Percentiles rank a stretch among this genome's conserved stretches.
Evolutionary conservation across 345 rosid genomes (phyloP).

Genomic region (Eucalyptus sideroxylon): DNA sequence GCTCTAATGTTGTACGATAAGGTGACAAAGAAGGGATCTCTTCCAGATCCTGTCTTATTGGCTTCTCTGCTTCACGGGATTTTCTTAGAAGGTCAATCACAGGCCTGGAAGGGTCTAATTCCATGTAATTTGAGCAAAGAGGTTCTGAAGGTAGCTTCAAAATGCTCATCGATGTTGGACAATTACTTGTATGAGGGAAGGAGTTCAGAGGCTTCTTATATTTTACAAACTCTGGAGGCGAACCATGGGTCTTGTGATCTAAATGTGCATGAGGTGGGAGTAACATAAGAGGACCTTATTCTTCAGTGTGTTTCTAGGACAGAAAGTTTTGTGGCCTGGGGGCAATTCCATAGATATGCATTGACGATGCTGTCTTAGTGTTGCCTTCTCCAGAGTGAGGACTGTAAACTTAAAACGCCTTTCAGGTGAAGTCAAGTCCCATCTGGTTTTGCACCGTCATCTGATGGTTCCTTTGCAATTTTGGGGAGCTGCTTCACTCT

Average conservation of each 20-base stretch:
- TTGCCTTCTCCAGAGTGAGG: not conserved
- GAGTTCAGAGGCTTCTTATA: slow-evolving; percentile 29
- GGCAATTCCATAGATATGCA: not conserved
- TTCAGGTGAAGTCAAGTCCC: not conserved
- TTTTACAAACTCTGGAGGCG: slow-evolving; percentile 29
- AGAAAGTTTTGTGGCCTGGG: not conserved
- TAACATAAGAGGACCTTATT: not conserved
- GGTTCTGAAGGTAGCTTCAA: slow-evolving; percentile 36
- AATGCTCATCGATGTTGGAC: slow-evolving; percentile 27
- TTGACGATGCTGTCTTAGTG: not conserved
- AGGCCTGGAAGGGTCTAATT: slow-evolving; percentile 32
- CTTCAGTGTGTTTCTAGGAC: not conserved
- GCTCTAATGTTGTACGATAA: slow-evolving; percentile 44
- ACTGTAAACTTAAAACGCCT: not conserved
- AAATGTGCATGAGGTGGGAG: not conserved
- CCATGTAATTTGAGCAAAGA: slow-evolving; percentile 26
- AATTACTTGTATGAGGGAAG: slow-evolving; percentile 23
- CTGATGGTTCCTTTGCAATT: not conserved
- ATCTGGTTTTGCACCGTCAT: not conserved
- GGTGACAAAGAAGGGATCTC: slow-evolving; percentile 45
- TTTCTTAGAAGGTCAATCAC: slow-evolving; percentile 44
- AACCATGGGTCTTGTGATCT: not conserved
- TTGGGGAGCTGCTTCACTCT: not conserved
- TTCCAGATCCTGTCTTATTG: slow-evolving; percentile 48
- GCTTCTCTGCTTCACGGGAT: slow-evolving; percentile 53